Evolutionary conservation across 495 filamentous ascomycete species (phyloP).

Genomic region (Trichoderma virens): DNA sequence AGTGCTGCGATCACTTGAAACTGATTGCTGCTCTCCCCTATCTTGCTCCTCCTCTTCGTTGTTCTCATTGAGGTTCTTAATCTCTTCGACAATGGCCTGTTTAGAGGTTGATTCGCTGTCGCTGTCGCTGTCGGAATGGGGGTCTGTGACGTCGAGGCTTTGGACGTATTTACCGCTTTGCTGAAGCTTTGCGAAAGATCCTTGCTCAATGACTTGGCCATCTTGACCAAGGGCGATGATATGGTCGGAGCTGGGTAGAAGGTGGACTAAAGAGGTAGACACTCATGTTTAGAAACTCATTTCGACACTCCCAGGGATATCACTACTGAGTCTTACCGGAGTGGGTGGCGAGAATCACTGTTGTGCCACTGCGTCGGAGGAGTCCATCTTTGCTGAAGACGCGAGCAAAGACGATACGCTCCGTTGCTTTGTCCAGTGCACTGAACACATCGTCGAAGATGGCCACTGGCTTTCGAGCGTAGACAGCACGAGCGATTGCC

Average conservation of each 20-base stretch:
- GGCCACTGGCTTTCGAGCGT: slow-evolving; percentile 16
- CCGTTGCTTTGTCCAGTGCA: slow-evolving; percentile 52
- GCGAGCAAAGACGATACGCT: slow-evolving; percentile 47
- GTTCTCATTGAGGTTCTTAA: neutral
- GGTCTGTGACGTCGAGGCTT: slow-evolving; percentile 13
- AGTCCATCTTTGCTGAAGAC: slow-evolving; percentile 49
- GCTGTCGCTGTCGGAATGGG: slow-evolving; percentile 1
- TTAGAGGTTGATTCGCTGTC: neutral
- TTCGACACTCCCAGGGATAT: neutral
- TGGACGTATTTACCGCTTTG: slow-evolving; percentile 14
- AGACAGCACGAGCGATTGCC: slow-evolving; percentile 20
- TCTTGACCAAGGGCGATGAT: slow-evolving; percentile 34
- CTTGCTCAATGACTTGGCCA: slow-evolving; percentile 36
- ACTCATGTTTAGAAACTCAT: neutral
- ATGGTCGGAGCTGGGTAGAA: slow-evolving; percentile 36
- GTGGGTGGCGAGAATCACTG: slow-evolving; percentile 43
- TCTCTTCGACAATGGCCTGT: neutral
- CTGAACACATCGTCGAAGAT: slow-evolving; percentile 30
- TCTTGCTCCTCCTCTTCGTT: neutral
- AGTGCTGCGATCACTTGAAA: neutral
- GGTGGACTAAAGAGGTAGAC: slow-evolving; percentile 17
- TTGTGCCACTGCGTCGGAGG: slow-evolving; percentile 38
- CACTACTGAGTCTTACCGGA: slow-evolving; percentile 11
- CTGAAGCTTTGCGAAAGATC: slow-evolving; percentile 24
- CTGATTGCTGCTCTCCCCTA: neutral